Conservation (phyloP, 805 yeast genomes). For the Kazachstania martiniae region DNA sequence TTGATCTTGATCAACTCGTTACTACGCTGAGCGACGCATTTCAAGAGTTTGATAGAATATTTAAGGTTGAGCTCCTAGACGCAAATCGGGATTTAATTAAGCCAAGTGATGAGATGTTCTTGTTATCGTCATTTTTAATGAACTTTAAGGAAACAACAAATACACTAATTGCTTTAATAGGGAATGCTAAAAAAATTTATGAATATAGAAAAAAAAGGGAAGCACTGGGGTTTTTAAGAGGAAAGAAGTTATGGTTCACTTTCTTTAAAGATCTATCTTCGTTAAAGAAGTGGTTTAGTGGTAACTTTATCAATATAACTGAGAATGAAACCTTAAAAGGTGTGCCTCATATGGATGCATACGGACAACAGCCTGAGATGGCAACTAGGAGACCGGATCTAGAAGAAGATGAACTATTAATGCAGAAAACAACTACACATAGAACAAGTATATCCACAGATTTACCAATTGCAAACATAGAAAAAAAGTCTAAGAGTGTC, state of each 20-base stretch:
- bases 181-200: constrained; percentile 24
- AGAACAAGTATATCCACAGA: no score
- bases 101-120: constrained; percentile 41
- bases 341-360: constrained; percentile 6
- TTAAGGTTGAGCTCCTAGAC: constrained; percentile 25
- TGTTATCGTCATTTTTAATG: constrained; percentile 39
- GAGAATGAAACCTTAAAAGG: constrained; percentile 31
- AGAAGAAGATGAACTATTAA: constrained; percentile 21
- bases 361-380: constrained; percentile 4
- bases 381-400: constrained; percentile 16
- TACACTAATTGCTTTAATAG: constrained; percentile 25
- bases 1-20: no score
- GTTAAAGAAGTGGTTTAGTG: constrained; percentile 30
- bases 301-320: constrained; percentile 14
- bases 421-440: constrained; percentile 10
- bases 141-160: constrained; percentile 34
- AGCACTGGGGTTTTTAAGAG: constrained; percentile 28
- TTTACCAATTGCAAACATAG: no score
- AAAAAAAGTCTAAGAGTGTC: no score
- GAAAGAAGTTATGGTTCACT: constrained; percentile 35
- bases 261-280: constrained; percentile 27
- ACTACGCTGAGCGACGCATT: no score
- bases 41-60: constrained; percentile 26
- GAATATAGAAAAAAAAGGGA: constrained; percentile 25
- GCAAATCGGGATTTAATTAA: constrained; percentile 24